Base-by-base conservation (phyloP, 495 filamentous ascomycete species). In the Aspergillus homomorphus region DNA sequence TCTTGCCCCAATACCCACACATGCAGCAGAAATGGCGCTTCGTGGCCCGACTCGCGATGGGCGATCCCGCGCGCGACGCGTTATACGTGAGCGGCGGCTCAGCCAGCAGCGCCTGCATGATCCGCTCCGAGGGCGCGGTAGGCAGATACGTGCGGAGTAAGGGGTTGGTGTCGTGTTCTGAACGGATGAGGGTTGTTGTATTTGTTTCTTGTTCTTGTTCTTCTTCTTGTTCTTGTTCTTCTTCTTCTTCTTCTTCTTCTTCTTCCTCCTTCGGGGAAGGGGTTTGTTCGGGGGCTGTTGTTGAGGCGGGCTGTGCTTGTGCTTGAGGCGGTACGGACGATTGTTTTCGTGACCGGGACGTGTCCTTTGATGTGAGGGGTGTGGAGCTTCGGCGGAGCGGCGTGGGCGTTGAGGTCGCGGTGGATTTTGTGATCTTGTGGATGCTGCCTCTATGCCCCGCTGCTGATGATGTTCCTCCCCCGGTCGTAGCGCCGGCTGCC, bases 1-100 rank as follows among this genome's bases (percentile, higher is more conserved):
- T 88, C 61, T 88, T 81, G 1, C 92, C 92, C 92, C 92, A 96
- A 71, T 94, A 96, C 28, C 92, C 92, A 73, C 92, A 96, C 52
- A 92, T 86, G 66, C 88, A 89, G 74, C 92, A 96, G 66, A 96
- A 96, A 23, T 69, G 67, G 52, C 91, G 78, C 53, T 79, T 74
- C n/a, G 89, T 84, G 51, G 82, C 84, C 52, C 33, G 33, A 12
- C 58, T 66, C 4, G 75, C 64, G 0, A 75, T 60, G 2, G 82
- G 76, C 56, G 84, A 83, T 12, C 73, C 76, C 0, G 82, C 85
- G n/a, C 88, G 79, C 23, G 92, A 86, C 26, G 88, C 89, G 52
- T 84, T 81, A 69, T 96, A 96, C n/a, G 82, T 85, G 26, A 96
- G 72, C 20, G 91, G 88, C 23, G 89, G 88, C 41, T 84, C 85